Base-by-base conservation (phyloP, 2,329 filamentous ascomycete genomes). In the Stemphylium vesicarium region DNA sequence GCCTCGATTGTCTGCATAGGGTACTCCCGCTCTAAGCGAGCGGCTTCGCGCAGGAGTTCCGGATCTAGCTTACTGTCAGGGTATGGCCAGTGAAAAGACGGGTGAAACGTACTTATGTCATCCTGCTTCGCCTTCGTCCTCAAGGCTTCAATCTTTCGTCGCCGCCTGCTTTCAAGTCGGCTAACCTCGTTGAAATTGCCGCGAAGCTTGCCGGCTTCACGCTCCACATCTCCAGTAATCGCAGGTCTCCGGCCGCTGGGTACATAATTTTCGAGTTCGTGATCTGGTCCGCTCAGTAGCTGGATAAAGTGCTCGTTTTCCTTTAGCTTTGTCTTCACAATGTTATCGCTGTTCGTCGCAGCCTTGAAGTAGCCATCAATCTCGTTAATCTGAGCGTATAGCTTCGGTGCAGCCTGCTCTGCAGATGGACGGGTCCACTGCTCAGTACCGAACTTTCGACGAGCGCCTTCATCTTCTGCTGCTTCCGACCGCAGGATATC, bases 311-410 rank as follows among this genome's bases (percentile, higher is more conserved):
- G 84, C 70, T 95, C 90, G 33, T 90, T 90, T 32, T 88, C 86
- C 15, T 83, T 85, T 50, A 96, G 87, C 74, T 96, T 97, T 3
- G 88, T 86, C 57, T 89, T 86, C 2, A 96, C 90, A 2, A 88
- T 78, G 37, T 83, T 82, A 68, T 91, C 88, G 56, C 85, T 89
- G 54, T 81, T 86, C 33, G 83, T 83, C 0, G 88, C 88, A 43
- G 85, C 87, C 53, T 88, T 87, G 63, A 99, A 89, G 76, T 97
- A 98, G 3, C 90, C 89, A 35, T 92, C 89, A 35, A 97, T 93
- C 65, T 96, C 92, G 2, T 78, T 81, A 3, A 88, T 87, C 50
- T 91, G 88, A 2, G 81, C 82, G 81, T 91, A 94, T 1, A 96
- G 81, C 70, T 92, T 92, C 4, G 75, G 78, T 11, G 87, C 85